A percentile compares a stretch with the other conserved stretches of the same genome.
Evolutionary conservation across 257 asterid genomes (phyloP).

Genomic region (Solanum habrochaites): DNA sequence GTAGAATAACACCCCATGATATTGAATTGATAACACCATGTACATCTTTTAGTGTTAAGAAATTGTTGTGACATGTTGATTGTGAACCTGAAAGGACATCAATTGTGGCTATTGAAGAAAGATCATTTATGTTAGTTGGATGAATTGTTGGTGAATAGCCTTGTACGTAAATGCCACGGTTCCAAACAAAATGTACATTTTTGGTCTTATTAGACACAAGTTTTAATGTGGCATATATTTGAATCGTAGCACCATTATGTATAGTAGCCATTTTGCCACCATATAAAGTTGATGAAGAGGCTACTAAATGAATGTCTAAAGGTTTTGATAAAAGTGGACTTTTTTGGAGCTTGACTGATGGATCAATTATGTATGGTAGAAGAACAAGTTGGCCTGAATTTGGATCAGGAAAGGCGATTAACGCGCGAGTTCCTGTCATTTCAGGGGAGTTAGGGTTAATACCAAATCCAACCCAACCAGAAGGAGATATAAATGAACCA

Average conservation of each 20-base stretch:
- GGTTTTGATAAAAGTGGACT: slow-evolving; percentile 80
- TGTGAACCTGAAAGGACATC: slow-evolving; percentile 54
- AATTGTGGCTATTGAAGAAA: slow-evolving; percentile 53
- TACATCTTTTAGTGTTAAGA: slow-evolving; percentile 26
- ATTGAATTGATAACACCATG: slow-evolving; percentile 61
- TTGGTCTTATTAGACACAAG: slow-evolving; percentile 53
- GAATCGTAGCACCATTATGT: slow-evolving; percentile 56
- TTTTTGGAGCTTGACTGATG: slow-evolving; percentile 58
- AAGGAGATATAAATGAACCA: slow-evolving; percentile 81
- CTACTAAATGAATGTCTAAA: slow-evolving; percentile 51
- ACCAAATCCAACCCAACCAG: slow-evolving; percentile 98
- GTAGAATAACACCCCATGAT: slow-evolving; percentile 80
- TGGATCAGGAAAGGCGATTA: slow-evolving; percentile 81
- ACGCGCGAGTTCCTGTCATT: slow-evolving; percentile 81
- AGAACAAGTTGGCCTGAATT: slow-evolving; percentile 82
- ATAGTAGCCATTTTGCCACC: slow-evolving; percentile 92
- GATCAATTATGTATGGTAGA: slow-evolving; percentile 67
- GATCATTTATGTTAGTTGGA: slow-evolving; percentile 49
- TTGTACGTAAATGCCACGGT: slow-evolving; percentile 77
- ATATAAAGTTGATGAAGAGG: slow-evolving; percentile 60
- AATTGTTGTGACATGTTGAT: slow-evolving; percentile 14
- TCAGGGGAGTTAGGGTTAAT: slow-evolving; percentile 72
- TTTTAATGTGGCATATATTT: slow-evolving; percentile 53
- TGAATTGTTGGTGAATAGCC: slow-evolving; percentile 95
- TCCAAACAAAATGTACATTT: slow-evolving; percentile 62